Percentiles rank a stretch among this genome's conserved stretches.
Conservation (phyloP, 257 asterid genomes). For the Forsythia suspensa region DNA sequence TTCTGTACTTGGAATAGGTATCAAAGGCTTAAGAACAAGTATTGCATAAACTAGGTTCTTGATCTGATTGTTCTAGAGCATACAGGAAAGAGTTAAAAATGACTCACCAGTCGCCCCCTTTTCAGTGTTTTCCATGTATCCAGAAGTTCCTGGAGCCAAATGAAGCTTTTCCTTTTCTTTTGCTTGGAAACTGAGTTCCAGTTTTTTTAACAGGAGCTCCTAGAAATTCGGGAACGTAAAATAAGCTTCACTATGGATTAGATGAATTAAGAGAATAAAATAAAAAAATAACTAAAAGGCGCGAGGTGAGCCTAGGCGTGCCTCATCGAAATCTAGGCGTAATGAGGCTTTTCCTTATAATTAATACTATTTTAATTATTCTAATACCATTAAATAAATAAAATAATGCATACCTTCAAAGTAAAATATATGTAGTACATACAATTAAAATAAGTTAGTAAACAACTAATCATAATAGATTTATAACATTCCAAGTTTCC, state of each 20-base stretch:
- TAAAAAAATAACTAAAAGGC: background rate
- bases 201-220: too few species aligned
- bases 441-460: too few species aligned
- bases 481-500: too few species aligned
- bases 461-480: too few species aligned
- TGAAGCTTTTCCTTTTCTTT: background rate
- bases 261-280: background rate
- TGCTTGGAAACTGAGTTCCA: background rate
- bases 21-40: background rate
- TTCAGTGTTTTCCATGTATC: background rate
- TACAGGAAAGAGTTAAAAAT: background rate
- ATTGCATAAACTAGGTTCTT: background rate
- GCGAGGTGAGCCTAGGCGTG: too few species aligned
- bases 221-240: background rate
- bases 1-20: background rate
- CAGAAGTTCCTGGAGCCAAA: slow-evolving; percentile 8
- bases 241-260: background rate
- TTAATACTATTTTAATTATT: too few species aligned
- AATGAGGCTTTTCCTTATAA: too few species aligned
- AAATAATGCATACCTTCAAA: too few species aligned
- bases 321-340: too few species aligned
- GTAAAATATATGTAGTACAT: too few species aligned
- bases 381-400: too few species aligned
- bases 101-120: background rate
- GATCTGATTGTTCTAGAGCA: background rate